phyloP scores from a whole-genome alignment of 2,329 filamentous ascomycete genomes.

The Neonectria faginata region DNA sequence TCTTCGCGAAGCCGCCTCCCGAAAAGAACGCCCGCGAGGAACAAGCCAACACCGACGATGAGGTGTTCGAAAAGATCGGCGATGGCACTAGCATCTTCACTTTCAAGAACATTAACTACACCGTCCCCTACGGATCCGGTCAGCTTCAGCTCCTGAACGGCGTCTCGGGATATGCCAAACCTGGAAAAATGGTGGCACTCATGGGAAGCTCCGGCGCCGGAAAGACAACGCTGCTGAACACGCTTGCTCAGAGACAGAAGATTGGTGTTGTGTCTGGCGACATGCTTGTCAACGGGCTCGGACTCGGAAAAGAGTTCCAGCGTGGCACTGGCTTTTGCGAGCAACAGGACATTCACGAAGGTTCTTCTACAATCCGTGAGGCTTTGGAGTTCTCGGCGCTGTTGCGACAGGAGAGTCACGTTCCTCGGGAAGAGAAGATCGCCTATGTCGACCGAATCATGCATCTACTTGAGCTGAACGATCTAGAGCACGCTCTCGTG shows the following conservation, averaged over 20 bases:
- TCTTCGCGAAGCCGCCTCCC: slow-evolving; percentile 14
- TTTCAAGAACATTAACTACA: slow-evolving; percentile 77
- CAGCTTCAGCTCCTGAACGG: slow-evolving; percentile 51
- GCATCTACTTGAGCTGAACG: slow-evolving; percentile 71
- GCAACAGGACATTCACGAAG: slow-evolving; percentile 73
- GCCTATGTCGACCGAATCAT: slow-evolving; percentile 74
- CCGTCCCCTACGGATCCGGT: slow-evolving; percentile 63
- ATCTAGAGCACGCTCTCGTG: slow-evolving; percentile 70
- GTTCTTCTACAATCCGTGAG: slow-evolving; percentile 72
- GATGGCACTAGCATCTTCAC: slow-evolving; percentile 66
- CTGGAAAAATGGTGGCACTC: slow-evolving; percentile 81
- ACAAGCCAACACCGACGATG: slow-evolving; percentile 14
- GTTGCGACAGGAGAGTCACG: slow-evolving; percentile 67
- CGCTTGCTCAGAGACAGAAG: slow-evolving; percentile 76
- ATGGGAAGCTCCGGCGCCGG: slow-evolving; percentile 85
- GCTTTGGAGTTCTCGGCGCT: slow-evolving; percentile 73
- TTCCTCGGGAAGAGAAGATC: slow-evolving; percentile 69
- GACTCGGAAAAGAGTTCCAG: slow-evolving; percentile 78
- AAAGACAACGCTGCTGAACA: slow-evolving; percentile 87
- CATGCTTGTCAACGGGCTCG: slow-evolving; percentile 79
- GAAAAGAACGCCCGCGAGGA: slow-evolving; percentile 2
- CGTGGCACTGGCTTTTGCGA: slow-evolving; percentile 76
- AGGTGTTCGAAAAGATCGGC: slow-evolving; percentile 37
- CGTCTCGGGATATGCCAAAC: slow-evolving; percentile 81
- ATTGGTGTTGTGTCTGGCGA: slow-evolving; percentile 79